A percentile compares a stretch with the other conserved stretches of the same genome.
Evolutionary conservation across 352 stramenopile genomes (phyloP).

Genomic region (Aphanomyces astaci): DNA sequence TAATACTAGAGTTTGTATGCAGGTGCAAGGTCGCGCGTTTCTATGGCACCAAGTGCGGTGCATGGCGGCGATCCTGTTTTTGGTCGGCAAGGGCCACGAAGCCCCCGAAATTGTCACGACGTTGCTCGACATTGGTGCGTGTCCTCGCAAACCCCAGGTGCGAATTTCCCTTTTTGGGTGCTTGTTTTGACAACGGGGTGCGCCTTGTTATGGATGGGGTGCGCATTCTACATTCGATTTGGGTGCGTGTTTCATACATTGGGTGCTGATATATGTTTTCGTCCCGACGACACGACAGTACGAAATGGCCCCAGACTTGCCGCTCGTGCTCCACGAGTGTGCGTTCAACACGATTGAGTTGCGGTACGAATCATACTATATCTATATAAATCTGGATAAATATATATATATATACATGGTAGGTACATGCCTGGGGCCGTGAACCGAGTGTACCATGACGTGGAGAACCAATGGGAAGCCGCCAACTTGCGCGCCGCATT

Average conservation of each 20-base stretch:
- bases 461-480: conserved; percentile 83
- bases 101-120: conserved; percentile 77
- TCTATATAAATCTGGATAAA: conserved; percentile 28
- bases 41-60: conserved; percentile 99
- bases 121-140: conserved; percentile 89
- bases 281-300: no score
- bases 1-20: conserved; percentile 22
- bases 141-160: conserved; percentile 69
- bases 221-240: no score
- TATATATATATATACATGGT: no score
- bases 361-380: conserved; percentile 30
- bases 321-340: conserved; percentile 97
- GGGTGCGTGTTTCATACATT: no score
- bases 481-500: conserved; percentile 61
- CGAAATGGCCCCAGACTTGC: conserved; percentile 90
- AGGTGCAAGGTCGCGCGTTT: conserved; percentile 91
- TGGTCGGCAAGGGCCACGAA: conserved; percentile 91
- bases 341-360: conserved; percentile 86
- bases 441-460: conserved; percentile 64
- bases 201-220: no score
- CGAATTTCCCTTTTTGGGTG: no score
- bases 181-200: no score
- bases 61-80: conserved; percentile 95
- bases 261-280: no score
- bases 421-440: conserved; percentile 63